Base-by-base conservation (phyloP, 192 early-diverging fungal species). In the Rhizophagus prolifer region DNA sequence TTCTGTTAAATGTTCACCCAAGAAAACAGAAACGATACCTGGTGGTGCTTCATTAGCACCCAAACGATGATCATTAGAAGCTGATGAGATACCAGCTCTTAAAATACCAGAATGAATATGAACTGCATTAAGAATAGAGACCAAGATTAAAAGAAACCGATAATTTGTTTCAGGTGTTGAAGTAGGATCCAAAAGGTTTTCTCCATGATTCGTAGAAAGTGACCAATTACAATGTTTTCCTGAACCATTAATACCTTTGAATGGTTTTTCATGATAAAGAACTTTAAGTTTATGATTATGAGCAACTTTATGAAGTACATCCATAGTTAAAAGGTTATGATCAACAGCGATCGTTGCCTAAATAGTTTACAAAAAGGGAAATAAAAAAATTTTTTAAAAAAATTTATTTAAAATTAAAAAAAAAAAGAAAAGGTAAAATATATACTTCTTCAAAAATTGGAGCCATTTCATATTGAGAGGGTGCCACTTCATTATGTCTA, bases 221-320 rank as follows among this genome's bases (percentile, higher is more conserved):
- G 95, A 91, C 96, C 96, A 99, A 92, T 97, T 97, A 88, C 95
- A 96, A 90, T 98, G 97, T 90, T 99, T 99, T 76, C 97, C 96
- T 41, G 93, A 95, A 38, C 97, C 97, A 87, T 99, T 99, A 85
- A 99, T 88, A 76, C 97, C 96, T 87, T 95, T 94, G 90, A 97
- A 99, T 31, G 97, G 97, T 87, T 99, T 99, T 90, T 99, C 97
- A 90, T 99, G 97, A 92, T 93, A 99, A 64, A 99, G 89, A 70
- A 92, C 92, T 89, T 96, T 96, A 82, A 99, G 90, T 86, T 94
- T 94, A 91, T 99, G 94, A 73, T 94, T 91, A 89, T 99, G 96
- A 59, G 97, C 95, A 38, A 99, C 95, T 86, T 93, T 94, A 91
- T 96, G 95, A 76, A 98, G 87, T 64, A 96, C 90, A 83, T 97